These are phyloP conservation scores for Dovyalis caffra DNA, from an alignment of 345 rosid species.

Conservation along the genomic window DNA sequence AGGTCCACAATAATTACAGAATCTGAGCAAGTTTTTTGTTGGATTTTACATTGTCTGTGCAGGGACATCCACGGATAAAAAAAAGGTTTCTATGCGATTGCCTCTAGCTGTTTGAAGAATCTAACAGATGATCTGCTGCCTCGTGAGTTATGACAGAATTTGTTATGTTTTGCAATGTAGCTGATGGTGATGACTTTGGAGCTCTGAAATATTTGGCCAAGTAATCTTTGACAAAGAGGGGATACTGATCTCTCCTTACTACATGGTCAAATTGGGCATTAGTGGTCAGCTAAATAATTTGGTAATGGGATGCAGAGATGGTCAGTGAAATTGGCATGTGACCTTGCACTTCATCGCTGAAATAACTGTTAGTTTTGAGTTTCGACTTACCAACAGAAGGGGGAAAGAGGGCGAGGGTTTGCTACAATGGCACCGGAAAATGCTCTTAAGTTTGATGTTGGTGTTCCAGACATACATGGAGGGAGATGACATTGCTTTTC, in stretches of 20 bases:
- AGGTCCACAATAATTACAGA: constrained; percentile 3
- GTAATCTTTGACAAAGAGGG: constrained; percentile 6
- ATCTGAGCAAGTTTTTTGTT: constrained; percentile 16
- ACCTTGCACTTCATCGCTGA: neutral
- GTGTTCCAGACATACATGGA: neutral
- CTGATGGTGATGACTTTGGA: neutral
- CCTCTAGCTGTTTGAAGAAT: constrained; percentile 4
- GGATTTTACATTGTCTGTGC: constrained; percentile 7
- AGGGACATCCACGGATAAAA: constrained; percentile 8
- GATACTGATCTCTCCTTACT: neutral
- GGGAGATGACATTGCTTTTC: neutral
- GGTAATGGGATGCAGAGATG: neutral
- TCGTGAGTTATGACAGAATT: neutral
- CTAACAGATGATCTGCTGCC: neutral
- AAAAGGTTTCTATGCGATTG: neutral
- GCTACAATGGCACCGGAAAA: neutral
- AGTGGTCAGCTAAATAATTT: neutral
- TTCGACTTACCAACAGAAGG: neutral
- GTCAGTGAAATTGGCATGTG: neutral
- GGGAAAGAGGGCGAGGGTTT: neutral
- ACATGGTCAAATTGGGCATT: neutral
- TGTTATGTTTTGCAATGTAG: neutral
- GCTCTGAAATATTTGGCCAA: neutral
- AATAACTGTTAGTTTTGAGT: neutral
- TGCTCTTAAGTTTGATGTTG: neutral